These are phyloP conservation scores for Mortierella sp. DNA, from an alignment of 371 early-diverging fungal species.

Conservation along the genomic window DNA sequence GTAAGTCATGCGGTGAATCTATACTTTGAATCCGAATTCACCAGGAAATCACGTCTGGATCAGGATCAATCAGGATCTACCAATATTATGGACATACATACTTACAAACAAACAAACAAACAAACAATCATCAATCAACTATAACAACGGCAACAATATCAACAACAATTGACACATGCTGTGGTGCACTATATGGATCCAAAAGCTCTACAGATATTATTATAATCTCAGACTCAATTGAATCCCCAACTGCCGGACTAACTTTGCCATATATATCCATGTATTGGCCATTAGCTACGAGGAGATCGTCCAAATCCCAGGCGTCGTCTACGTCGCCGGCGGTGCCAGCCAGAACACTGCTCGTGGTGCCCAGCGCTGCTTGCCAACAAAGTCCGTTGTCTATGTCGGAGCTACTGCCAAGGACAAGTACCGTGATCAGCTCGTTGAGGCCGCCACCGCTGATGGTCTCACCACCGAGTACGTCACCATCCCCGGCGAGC, in stretches of 20 bases:
- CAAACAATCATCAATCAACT: no score
- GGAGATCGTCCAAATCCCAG: slow-evolving; percentile 79
- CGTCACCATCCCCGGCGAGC: slow-evolving; percentile 71
- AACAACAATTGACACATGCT: background rate
- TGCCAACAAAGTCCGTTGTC: slow-evolving; percentile 88
- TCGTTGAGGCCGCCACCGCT: slow-evolving; percentile 81
- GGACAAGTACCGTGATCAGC: slow-evolving; percentile 82
- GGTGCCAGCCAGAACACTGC: slow-evolving; percentile 97
- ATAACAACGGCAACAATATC: no score
- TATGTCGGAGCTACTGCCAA: slow-evolving; percentile 94
- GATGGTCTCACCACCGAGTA: slow-evolving; percentile 93
- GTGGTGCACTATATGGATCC: no score
- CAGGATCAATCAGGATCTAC: background rate
- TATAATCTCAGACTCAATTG: background rate
- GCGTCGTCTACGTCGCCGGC: slow-evolving; percentile 92
- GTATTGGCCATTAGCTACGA: slow-evolving; percentile 65
- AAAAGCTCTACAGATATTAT: no score
- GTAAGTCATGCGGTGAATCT: slow-evolving; percentile 60
- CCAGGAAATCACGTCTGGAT: background rate
- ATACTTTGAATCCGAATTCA: background rate
- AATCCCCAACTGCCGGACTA: background rate
- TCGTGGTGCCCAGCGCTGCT: slow-evolving; percentile 90
- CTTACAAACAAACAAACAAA: background rate
- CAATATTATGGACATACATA: no score
- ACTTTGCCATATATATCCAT: background rate